phyloP scores from a whole-genome alignment of 1,284 basidiomycete genomes.

The Malassezia psittaci region DNA sequence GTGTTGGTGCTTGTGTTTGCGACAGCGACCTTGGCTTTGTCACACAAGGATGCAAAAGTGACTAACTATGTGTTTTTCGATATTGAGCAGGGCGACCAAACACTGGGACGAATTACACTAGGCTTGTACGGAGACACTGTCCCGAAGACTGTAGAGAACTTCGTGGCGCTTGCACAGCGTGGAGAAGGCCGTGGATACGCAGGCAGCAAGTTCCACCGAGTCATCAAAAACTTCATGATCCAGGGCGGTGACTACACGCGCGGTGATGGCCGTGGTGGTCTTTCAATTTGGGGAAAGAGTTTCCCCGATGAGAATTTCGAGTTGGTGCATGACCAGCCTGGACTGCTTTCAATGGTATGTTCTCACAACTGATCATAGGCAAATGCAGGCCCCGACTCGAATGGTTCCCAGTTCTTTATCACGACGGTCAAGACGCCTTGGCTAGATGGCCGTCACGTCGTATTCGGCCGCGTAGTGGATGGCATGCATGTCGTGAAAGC shows the following conservation, averaged over 20 bases:
- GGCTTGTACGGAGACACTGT: constrained; percentile 40
- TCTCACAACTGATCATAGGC: constrained; percentile 5
- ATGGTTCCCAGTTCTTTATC: constrained; percentile 47
- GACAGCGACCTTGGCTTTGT: background rate
- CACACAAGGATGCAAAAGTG: constrained; percentile 21
- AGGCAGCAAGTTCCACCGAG: constrained; percentile 57
- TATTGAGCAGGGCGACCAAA: constrained; percentile 38
- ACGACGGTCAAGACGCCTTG: constrained; percentile 41
- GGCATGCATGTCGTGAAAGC: constrained; percentile 41
- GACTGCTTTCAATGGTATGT: constrained; percentile 26
- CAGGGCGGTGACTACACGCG: constrained; percentile 45
- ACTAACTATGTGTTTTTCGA: constrained; percentile 43
- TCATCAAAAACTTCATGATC: constrained; percentile 59
- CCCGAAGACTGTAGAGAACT: constrained; percentile 43
- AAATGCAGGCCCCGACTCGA: constrained; percentile 50
- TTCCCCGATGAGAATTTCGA: constrained; percentile 40
- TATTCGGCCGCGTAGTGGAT: constrained; percentile 39
- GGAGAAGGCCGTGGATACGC: constrained; percentile 66
- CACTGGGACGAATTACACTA: constrained; percentile 35
- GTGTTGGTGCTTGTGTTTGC: constrained; percentile 1
- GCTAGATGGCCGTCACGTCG: constrained; percentile 39
- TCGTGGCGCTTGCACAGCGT: constrained; percentile 39
- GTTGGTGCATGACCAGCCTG: constrained; percentile 36
- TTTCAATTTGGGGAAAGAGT: constrained; percentile 39
- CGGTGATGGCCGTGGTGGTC: constrained; percentile 43